phyloP scores from a whole-genome alignment of 1,284 basidiomycete genomes.

The Sphagnurus paluster region DNA sequence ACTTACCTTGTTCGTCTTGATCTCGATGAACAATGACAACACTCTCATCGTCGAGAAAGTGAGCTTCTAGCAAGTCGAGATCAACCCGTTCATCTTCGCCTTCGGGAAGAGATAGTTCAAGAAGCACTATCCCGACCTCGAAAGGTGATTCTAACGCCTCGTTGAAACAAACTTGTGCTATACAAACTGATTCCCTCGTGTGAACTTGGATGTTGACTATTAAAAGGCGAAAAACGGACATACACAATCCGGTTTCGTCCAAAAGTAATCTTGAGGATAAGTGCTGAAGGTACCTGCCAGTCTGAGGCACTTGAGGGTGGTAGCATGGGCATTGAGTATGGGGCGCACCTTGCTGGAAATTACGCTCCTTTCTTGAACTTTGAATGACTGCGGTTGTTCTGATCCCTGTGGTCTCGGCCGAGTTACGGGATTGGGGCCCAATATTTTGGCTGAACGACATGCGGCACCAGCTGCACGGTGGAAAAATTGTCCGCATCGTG shows the following conservation, averaged over 20 bases:
- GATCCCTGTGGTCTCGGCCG: conserved; percentile 17
- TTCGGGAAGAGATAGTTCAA: conserved; percentile 49
- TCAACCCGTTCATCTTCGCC: conserved; percentile 30
- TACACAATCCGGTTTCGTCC: conserved; percentile 37
- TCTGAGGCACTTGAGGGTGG: conserved; percentile 28
- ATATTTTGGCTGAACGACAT: conserved; percentile 57
- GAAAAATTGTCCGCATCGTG: conserved; percentile 62
- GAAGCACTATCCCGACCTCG: conserved; percentile 46
- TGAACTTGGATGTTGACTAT: conserved; percentile 9
- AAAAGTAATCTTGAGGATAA: conserved; percentile 40
- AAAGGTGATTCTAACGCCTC: conserved; percentile 35
- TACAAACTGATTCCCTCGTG: conserved; percentile 45
- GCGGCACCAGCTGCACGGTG: conserved; percentile 60
- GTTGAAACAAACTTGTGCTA: conserved; percentile 49
- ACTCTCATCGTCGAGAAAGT: conserved; percentile 76
- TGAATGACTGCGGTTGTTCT: conserved; percentile 27
- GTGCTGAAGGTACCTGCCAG: conserved; percentile 44
- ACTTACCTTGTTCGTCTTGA: conserved; percentile 44
- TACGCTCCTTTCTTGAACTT: conserved; percentile 55
- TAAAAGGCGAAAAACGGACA: conserved; percentile 21
- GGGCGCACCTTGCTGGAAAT: conserved; percentile 44
- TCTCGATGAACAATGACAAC: conserved; percentile 61
- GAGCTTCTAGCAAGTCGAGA: conserved; percentile 59
- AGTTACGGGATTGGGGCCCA: no score
- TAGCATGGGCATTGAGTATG: conserved; percentile 24